These are phyloP conservation scores for Paspalum notatum DNA, from an alignment of 176 grass and related monocot genomes.

Conservation along the genomic window DNA sequence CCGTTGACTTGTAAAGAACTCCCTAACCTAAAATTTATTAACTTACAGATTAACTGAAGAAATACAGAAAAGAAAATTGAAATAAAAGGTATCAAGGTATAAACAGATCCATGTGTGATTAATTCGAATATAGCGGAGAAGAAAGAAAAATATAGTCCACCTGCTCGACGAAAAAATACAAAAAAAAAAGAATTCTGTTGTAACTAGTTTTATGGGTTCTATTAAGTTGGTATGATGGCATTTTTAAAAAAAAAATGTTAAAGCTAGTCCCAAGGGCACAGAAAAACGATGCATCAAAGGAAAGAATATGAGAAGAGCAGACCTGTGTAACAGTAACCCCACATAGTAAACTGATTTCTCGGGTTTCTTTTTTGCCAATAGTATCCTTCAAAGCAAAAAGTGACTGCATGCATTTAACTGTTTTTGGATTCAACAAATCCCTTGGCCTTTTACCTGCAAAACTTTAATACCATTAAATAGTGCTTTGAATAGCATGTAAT, in stretches of 20 bases:
- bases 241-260: neutral
- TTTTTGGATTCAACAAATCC: slow-evolving; percentile 94
- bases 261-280: slow-evolving; percentile 16
- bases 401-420: slow-evolving; percentile 86
- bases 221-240: neutral
- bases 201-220: slow-evolving; percentile 9
- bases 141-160: neutral
- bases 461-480: slow-evolving; percentile 38
- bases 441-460: slow-evolving; percentile 89
- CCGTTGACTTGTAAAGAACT: slow-evolving; percentile 84
- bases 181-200: neutral
- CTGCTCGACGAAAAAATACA: neutral
- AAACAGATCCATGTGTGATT: neutral
- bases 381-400: slow-evolving; percentile 96
- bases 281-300: slow-evolving; percentile 16
- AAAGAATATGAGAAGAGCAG: slow-evolving; percentile 34
- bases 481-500: neutral
- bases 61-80: neutral
- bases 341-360: slow-evolving; percentile 85
- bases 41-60: neutral
- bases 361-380: slow-evolving; percentile 92
- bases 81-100: neutral
- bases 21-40: slow-evolving; percentile 59
- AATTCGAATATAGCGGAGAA: neutral
- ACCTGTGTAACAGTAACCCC: slow-evolving; percentile 89